Evolutionary conservation across 2,329 filamentous ascomycete species (phyloP).

Genomic region (Monosporascus sp.): DNA sequence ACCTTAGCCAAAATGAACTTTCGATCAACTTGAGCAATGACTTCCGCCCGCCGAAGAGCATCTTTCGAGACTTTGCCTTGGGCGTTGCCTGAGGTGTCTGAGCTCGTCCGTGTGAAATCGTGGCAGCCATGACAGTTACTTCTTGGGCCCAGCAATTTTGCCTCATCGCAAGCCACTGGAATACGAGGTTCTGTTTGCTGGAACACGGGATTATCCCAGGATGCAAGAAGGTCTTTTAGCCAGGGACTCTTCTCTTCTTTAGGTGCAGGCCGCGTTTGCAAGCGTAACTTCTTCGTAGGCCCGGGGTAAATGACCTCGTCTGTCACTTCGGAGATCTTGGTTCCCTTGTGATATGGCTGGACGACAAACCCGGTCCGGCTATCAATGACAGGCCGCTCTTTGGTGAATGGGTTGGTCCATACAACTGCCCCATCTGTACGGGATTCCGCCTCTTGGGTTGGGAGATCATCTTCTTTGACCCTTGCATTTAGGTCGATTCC

Average conservation of each 20-base stretch:
- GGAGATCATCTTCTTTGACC: neutral
- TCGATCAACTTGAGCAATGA: slow-evolving; percentile 78
- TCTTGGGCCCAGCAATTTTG: slow-evolving; percentile 12
- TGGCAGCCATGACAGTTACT: slow-evolving; percentile 6
- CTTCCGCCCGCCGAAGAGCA: slow-evolving; percentile 51
- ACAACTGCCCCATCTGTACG: slow-evolving; percentile 32
- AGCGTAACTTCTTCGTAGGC: slow-evolving; percentile 10
- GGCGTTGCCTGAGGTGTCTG: slow-evolving; percentile 20
- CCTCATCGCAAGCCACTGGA: slow-evolving; percentile 31
- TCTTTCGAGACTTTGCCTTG: slow-evolving; percentile 54
- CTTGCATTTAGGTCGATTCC: slow-evolving; percentile 2
- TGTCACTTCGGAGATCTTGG: slow-evolving; percentile 27
- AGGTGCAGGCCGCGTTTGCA: slow-evolving; percentile 5
- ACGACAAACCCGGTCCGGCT: slow-evolving; percentile 47
- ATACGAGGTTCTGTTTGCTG: slow-evolving; percentile 39
- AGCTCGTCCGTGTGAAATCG: slow-evolving; percentile 4
- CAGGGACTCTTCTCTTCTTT: slow-evolving; percentile 34
- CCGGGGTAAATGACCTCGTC: slow-evolving; percentile 15
- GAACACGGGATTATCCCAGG: slow-evolving; percentile 77
- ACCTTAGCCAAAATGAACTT: slow-evolving; percentile 81
- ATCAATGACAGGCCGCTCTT: slow-evolving; percentile 45
- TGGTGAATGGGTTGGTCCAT: slow-evolving; percentile 60
- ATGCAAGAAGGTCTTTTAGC: slow-evolving; percentile 54
- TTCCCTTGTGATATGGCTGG: slow-evolving; percentile 15
- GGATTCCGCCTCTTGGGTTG: slow-evolving; percentile 2